Evolutionary conservation across 2,329 filamentous ascomycete genomes (phyloP).

Genomic region (Exserohilum turcica): DNA sequence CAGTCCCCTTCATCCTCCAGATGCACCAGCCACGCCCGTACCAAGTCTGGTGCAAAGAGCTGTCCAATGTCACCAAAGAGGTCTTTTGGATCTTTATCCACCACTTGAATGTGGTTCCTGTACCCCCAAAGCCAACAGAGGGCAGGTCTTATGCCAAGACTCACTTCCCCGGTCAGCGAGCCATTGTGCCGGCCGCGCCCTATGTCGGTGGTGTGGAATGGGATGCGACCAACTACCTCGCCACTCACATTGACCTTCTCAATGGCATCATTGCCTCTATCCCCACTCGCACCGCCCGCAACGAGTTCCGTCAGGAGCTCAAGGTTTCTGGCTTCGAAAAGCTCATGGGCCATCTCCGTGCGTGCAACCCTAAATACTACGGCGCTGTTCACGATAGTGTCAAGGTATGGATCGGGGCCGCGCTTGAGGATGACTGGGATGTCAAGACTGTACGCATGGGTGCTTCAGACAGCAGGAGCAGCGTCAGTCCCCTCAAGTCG

Average conservation of each 20-base stretch:
- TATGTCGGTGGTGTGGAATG: slow-evolving; percentile 98
- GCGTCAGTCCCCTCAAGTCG: slow-evolving; percentile 43
- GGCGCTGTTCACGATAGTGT: slow-evolving; percentile 87
- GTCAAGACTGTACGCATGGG: slow-evolving; percentile 80
- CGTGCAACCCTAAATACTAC: slow-evolving; percentile 98
- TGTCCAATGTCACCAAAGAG: slow-evolving; percentile 91
- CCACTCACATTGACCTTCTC: slow-evolving; percentile 87
- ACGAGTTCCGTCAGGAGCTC: slow-evolving; percentile 76
- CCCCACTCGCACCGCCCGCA: slow-evolving; percentile 71
- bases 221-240: slow-evolving; percentile 97
- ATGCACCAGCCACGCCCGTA: slow-evolving; percentile 90
- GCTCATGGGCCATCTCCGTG: slow-evolving; percentile 79
- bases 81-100: slow-evolving; percentile 99
- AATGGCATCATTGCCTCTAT: slow-evolving; percentile 88
- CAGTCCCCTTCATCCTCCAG: slow-evolving; percentile 83
- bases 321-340: slow-evolving; percentile 89
- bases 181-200: slow-evolving; percentile 89
- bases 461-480: slow-evolving; percentile 47
- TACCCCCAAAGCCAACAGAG: slow-evolving; percentile 51
- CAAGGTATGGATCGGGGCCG: slow-evolving; percentile 87
- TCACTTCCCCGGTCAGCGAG: slow-evolving; percentile 83
- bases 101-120: slow-evolving; percentile 82
- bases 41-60: slow-evolving; percentile 91
- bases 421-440: slow-evolving; percentile 85
- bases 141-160: slow-evolving; percentile 59